Conservation (phyloP, 176 grass and related monocot species). For the Lolium multiflorum region DNA sequence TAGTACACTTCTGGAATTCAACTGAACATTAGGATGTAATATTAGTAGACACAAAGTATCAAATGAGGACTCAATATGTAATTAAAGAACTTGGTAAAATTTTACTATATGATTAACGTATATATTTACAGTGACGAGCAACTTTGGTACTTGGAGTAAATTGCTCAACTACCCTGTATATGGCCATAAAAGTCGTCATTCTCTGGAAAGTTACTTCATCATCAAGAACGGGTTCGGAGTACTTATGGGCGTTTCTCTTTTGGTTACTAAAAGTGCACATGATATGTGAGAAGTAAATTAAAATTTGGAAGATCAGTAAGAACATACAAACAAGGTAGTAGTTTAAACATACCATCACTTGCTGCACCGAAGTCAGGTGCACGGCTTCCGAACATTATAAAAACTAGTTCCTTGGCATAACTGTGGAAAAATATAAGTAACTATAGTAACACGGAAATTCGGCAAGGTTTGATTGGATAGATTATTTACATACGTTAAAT, state of each 20-base stretch:
- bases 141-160: slow-evolving; percentile 14
- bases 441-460: neutral
- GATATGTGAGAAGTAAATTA: neutral
- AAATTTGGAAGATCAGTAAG: slow-evolving; percentile 33
- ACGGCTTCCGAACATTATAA: slow-evolving; percentile 70
- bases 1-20: neutral
- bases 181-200: neutral
- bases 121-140: neutral
- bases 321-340: neutral
- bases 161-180: slow-evolving; percentile 18
- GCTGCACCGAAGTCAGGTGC: slow-evolving; percentile 93
- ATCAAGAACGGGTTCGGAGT: neutral
- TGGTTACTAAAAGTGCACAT: neutral
- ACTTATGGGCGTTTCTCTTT: slow-evolving; percentile 9
- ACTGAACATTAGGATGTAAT: neutral
- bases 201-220: slow-evolving; percentile 5
- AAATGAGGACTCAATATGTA: slow-evolving; percentile 4
- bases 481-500: slow-evolving; percentile 75
- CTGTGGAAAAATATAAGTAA: slow-evolving; percentile 50
- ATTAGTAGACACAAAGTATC: slow-evolving; percentile 10
- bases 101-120: neutral
- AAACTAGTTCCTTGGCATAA: slow-evolving; percentile 93
- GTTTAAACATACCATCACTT: slow-evolving; percentile 79
- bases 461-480: slow-evolving; percentile 3
- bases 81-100: neutral